These are phyloP conservation scores for Emmonsiellopsis sp. DNA, from an alignment of 2,329 filamentous ascomycete species.

Conservation along the genomic window DNA sequence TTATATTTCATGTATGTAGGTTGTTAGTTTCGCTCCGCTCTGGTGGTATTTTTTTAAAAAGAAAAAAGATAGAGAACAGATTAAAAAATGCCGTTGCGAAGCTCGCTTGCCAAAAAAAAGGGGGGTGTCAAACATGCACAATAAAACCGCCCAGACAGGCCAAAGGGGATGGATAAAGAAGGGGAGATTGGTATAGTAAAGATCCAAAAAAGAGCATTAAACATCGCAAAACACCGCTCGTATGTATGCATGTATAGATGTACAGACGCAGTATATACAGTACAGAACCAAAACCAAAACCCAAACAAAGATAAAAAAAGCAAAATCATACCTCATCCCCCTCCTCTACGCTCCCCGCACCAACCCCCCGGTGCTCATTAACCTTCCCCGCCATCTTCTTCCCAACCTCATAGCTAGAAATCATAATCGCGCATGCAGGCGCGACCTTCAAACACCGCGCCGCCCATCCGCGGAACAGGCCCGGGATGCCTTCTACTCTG, in stretches of 20 bases:
- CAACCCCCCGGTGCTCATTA: slow-evolving; percentile 44
- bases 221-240: too few relatives aligned
- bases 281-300: not conserved
- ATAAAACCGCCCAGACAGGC: too few relatives aligned
- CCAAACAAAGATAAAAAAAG: not conserved
- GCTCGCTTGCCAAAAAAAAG: too few relatives aligned
- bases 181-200: too few relatives aligned
- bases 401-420: slow-evolving; percentile 91
- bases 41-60: too few relatives aligned
- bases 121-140: too few relatives aligned
- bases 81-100: too few relatives aligned
- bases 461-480: slow-evolving; percentile 85
- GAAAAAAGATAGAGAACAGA: too few relatives aligned
- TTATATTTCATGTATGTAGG: too few relatives aligned
- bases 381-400: slow-evolving; percentile 75
- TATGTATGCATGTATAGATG: not conserved
- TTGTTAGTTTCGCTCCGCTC: too few relatives aligned
- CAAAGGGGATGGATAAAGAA: too few relatives aligned
- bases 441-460: slow-evolving; percentile 89
- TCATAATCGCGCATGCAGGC: slow-evolving; percentile 97
- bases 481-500: slow-evolving; percentile 66
- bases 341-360: not conserved
- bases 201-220: too few relatives aligned
- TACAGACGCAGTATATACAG: not conserved
- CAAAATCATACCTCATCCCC: not conserved